A percentile compares a stretch with the other conserved stretches of the same genome.
Conservation (phyloP, 202 grass and related monocot species). For the Miscanthus sacchariflorus region DNA sequence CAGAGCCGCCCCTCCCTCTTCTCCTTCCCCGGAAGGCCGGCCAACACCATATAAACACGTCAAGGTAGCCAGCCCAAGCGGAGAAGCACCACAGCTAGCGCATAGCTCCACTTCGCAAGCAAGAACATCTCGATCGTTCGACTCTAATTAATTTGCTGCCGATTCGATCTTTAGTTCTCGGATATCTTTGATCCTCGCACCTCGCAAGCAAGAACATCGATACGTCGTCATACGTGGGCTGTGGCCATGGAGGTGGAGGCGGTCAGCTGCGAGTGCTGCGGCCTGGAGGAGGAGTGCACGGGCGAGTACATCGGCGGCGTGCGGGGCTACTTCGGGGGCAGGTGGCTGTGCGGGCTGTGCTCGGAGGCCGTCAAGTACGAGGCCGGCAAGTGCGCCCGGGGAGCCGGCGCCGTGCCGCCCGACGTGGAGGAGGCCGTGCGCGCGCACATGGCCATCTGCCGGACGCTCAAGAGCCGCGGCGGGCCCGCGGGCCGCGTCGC, state of each 20-base stretch:
- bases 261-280: conserved; percentile 83
- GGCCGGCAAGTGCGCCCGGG: conserved; percentile 48
- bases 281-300: conserved; percentile 88
- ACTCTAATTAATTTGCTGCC: not conserved
- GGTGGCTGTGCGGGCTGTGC: conserved; percentile 90
- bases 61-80: not conserved
- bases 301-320: conserved; percentile 69
- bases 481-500: conserved; percentile 71
- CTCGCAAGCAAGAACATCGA: conserved; percentile 12
- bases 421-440: conserved; percentile 71
- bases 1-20: not conserved
- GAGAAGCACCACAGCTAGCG: not conserved
- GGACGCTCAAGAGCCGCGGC: conserved; percentile 54
- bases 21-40: not conserved
- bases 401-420: not conserved
- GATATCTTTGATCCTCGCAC: not conserved
- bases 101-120: conserved; percentile 16
- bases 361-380: conserved; percentile 88
- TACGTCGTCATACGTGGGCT: no score
- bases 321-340: conserved; percentile 58
- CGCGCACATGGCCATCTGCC: conserved; percentile 82
- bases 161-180: not conserved
- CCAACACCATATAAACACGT: conserved; percentile 32
- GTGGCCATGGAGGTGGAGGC: conserved; percentile 59
- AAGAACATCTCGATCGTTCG: conserved; percentile 28